These are phyloP conservation scores for Ceratocystis colombiana DNA, from an alignment of 2,329 filamentous ascomycete species.

Conservation along the genomic window DNA sequence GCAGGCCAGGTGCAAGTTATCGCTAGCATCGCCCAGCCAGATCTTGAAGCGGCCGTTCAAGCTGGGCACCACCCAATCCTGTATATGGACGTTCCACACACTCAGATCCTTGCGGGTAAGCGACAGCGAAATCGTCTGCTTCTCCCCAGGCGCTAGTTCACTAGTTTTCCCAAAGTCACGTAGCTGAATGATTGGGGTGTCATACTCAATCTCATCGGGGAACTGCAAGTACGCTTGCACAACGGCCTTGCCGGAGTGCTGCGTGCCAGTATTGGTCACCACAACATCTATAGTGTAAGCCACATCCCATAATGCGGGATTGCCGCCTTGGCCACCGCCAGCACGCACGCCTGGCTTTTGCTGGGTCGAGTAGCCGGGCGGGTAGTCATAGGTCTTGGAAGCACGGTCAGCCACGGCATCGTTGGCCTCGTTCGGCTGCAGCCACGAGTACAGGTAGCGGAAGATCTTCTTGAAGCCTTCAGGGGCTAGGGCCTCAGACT, in stretches of 20 bases:
- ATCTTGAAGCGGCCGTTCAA: conserved; percentile 34
- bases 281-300: conserved; percentile 37
- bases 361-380: conserved; percentile 50
- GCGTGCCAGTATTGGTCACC: conserved; percentile 45
- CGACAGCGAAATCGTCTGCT: conserved; percentile 44
- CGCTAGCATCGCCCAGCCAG: conserved; percentile 36
- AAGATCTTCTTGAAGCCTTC: conserved; percentile 47
- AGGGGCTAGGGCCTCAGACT: conserved; percentile 50
- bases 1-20: conserved; percentile 32
- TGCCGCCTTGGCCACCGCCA: conserved; percentile 60
- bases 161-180: conserved; percentile 62
- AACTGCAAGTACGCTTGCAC: conserved; percentile 41
- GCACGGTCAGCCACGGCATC: conserved; percentile 35
- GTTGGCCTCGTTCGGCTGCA: conserved; percentile 36
- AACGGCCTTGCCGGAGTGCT: conserved; percentile 38
- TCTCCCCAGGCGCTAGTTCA: conserved; percentile 45
- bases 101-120: conserved; percentile 60
- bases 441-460: conserved; percentile 62
- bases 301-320: conserved; percentile 52
- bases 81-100: conserved; percentile 56
- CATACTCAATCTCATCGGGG: conserved; percentile 35
- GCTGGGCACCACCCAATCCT: conserved; percentile 54
- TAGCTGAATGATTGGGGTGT: conserved; percentile 59
- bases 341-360: conserved; percentile 42
- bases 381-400: conserved; percentile 48